Evolutionary conservation across 2,329 filamentous ascomycete species (phyloP).

Genomic region (Talaromyces sp.): DNA sequence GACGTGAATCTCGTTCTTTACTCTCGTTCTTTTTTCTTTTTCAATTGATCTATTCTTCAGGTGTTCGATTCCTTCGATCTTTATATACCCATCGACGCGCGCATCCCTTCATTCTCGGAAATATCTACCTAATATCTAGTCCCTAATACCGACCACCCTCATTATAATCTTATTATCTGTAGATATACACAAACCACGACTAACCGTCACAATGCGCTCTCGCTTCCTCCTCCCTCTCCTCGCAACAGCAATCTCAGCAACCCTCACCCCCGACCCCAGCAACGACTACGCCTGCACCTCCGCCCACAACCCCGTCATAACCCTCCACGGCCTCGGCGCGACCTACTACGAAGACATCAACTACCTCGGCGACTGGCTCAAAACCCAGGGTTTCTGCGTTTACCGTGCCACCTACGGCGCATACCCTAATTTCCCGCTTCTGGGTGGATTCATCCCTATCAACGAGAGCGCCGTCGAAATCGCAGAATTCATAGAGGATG

Average conservation of each 20-base stretch:
- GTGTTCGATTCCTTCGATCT: neutral
- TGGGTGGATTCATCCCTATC: constrained; percentile 41
- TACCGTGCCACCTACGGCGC: constrained; percentile 44
- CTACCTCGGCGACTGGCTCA: constrained; percentile 35
- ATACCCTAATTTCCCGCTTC: constrained; percentile 34
- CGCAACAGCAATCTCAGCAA: constrained; percentile 11
- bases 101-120: neutral
- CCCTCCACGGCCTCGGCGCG: constrained; percentile 38
- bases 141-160: neutral
- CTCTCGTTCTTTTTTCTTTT: neutral
- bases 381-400: constrained; percentile 41
- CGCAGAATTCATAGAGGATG: constrained; percentile 39
- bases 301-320: constrained; percentile 33
- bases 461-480: constrained; percentile 39
- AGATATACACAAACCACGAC: too few relatives aligned
- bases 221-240: neutral
- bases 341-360: constrained; percentile 40
- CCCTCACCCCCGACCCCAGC: constrained; percentile 14
- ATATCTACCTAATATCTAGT: neutral
- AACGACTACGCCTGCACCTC: constrained; percentile 36
- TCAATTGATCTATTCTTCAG: too few relatives aligned
- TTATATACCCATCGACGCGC: neutral
- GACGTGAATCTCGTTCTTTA: neutral
- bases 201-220: neutral
- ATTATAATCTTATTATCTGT: neutral